phyloP scores from a whole-genome alignment of 2,329 filamentous ascomycete species.

The Pestalotiopsis sp. region DNA sequence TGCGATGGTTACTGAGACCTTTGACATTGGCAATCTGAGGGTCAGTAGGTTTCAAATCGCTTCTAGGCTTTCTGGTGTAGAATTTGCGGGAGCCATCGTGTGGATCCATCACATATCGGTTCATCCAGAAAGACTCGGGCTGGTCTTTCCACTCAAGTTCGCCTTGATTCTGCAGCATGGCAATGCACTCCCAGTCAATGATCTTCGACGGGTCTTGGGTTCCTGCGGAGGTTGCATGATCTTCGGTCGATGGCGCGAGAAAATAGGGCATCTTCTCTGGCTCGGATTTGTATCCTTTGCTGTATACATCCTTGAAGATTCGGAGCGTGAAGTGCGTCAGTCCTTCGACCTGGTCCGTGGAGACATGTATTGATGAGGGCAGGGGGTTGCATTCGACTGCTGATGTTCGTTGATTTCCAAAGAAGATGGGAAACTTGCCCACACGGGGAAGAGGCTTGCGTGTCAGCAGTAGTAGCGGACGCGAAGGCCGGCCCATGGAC shows the following conservation, averaged over 20 bases:
- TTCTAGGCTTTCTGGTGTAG: conserved; percentile 53
- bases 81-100: conserved; percentile 67
- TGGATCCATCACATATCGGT: conserved; percentile 59
- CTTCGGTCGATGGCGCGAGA: conserved; percentile 60
- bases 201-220: conserved; percentile 25
- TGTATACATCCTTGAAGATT: conserved; percentile 83
- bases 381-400: conserved; percentile 53
- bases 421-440: conserved; percentile 71
- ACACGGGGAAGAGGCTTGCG: conserved; percentile 64
- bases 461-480: conserved; percentile 71
- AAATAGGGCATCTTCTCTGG: conserved; percentile 77
- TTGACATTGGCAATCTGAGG: conserved; percentile 59
- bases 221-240: conserved; percentile 32
- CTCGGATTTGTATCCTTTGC: conserved; percentile 75
- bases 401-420: conserved; percentile 65
- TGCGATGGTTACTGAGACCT: conserved; percentile 45
- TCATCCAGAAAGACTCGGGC: conserved; percentile 49
- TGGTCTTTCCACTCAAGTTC: conserved; percentile 42
- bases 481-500: conserved; percentile 59
- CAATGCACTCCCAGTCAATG: conserved; percentile 66
- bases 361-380: conserved; percentile 41
- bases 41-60: conserved; percentile 63
- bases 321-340: conserved; percentile 75
- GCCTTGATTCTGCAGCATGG: conserved; percentile 34
- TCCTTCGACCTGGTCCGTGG: conserved; percentile 45